phyloP scores from a whole-genome alignment of 768 basidiomycete genomes.

The Tylopilus sp. region DNA sequence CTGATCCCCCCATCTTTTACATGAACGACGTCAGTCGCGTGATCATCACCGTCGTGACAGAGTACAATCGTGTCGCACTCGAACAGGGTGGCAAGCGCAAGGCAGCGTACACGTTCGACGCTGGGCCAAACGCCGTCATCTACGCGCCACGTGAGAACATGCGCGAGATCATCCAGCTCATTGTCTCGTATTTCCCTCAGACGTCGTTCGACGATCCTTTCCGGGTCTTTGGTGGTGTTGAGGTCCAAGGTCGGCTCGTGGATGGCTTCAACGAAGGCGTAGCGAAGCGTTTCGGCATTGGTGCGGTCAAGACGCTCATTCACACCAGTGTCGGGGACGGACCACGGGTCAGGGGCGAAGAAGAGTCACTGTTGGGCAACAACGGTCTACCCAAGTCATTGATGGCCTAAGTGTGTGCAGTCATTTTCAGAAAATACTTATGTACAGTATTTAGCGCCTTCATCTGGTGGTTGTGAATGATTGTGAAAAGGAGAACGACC shows the following conservation, averaged over 20 bases:
- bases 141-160: slow-evolving; percentile 80
- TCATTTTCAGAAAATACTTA: no score
- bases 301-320: slow-evolving; percentile 85
- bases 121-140: slow-evolving; percentile 97
- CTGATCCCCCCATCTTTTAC: slow-evolving; percentile 97
- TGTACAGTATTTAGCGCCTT: background rate
- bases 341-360: slow-evolving; percentile 61
- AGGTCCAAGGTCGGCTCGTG: slow-evolving; percentile 49
- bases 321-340: slow-evolving; percentile 94
- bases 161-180: slow-evolving; percentile 69
- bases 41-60: slow-evolving; percentile 88
- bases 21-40: slow-evolving; percentile 95
- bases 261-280: slow-evolving; percentile 78
- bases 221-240: slow-evolving; percentile 47
- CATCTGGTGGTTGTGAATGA: background rate
- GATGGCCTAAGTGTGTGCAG: slow-evolving; percentile 24
- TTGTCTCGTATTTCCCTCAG: slow-evolving; percentile 87
- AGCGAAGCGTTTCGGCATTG: slow-evolving; percentile 66
- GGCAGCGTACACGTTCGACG: slow-evolving; percentile 99
- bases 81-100: slow-evolving; percentile 56
- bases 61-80: slow-evolving; percentile 82
- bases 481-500: no score
- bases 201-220: slow-evolving; percentile 75
- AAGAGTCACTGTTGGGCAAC: slow-evolving; percentile 61
- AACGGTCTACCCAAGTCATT: slow-evolving; percentile 68